Evolutionary conservation across 805 yeast species (phyloP).

Genomic region (Candida dajiaensis): DNA sequence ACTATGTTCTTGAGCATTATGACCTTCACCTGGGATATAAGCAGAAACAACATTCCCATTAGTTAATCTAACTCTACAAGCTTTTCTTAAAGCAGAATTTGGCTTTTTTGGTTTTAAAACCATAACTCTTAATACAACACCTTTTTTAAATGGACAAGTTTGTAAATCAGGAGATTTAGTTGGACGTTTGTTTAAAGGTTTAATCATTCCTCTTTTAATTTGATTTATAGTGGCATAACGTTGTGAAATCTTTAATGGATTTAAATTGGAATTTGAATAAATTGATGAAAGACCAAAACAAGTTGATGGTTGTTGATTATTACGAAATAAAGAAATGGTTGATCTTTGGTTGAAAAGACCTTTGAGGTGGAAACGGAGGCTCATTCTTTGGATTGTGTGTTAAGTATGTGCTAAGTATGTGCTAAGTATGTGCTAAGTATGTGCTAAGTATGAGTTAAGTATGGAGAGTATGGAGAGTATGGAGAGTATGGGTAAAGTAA

Average conservation of each 20-base stretch:
- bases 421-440: too few species aligned
- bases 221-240: conserved; percentile 69
- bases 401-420: too few species aligned
- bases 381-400: too few species aligned
- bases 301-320: background rate
- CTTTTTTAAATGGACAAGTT: conserved; percentile 80
- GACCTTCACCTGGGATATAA: conserved; percentile 98
- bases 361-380: background rate
- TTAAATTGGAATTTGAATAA: conserved; percentile 1
- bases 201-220: conserved; percentile 59
- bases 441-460: too few species aligned
- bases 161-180: conserved; percentile 78
- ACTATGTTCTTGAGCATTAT: conserved; percentile 95
- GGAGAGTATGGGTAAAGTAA: too few species aligned
- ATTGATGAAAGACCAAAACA: conserved; percentile 1
- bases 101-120: conserved; percentile 97
- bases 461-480: too few species aligned
- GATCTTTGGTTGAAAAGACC: background rate
- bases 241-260: conserved; percentile 13
- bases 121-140: conserved; percentile 91
- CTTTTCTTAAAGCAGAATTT: conserved; percentile 96
- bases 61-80: conserved; percentile 87
- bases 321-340: background rate
- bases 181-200: conserved; percentile 41
- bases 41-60: conserved; percentile 88